These are phyloP conservation scores for Viola pubescens DNA, from an alignment of 441 rosid species.

Conservation along the genomic window DNA sequence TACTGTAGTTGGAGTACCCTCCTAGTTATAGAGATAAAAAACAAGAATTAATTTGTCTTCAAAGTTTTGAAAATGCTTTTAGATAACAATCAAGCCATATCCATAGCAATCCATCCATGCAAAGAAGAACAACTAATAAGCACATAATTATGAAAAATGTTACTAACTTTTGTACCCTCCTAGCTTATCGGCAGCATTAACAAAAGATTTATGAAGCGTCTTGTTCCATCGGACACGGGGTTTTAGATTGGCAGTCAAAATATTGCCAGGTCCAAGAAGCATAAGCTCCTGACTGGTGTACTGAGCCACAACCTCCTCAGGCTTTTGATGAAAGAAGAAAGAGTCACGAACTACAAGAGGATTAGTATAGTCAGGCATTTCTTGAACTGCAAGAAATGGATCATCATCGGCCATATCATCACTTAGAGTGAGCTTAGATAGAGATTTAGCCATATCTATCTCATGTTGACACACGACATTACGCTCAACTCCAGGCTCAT, in stretches of 20 bases:
- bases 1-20: neutral
- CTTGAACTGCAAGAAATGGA: neutral
- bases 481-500: no score
- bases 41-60: neutral
- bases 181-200: neutral
- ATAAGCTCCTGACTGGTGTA: neutral
- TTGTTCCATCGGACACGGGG: neutral
- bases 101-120: neutral
- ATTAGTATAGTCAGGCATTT: neutral
- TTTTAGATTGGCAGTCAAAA: neutral
- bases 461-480: no score
- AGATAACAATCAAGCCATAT: neutral
- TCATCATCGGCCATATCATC: neutral
- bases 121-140: no score
- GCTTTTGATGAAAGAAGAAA: neutral
- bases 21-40: neutral
- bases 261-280: neutral
- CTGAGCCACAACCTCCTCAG: neutral
- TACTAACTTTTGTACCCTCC: neutral
- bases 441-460: neutral
- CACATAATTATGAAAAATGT: neutral
- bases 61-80: no score
- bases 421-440: neutral
- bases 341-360: neutral
- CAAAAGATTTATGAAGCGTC: neutral